These are phyloP conservation scores for Alternaria infectoria DNA, from an alignment of 2,329 filamentous ascomycete species.

Conservation along the genomic window DNA sequence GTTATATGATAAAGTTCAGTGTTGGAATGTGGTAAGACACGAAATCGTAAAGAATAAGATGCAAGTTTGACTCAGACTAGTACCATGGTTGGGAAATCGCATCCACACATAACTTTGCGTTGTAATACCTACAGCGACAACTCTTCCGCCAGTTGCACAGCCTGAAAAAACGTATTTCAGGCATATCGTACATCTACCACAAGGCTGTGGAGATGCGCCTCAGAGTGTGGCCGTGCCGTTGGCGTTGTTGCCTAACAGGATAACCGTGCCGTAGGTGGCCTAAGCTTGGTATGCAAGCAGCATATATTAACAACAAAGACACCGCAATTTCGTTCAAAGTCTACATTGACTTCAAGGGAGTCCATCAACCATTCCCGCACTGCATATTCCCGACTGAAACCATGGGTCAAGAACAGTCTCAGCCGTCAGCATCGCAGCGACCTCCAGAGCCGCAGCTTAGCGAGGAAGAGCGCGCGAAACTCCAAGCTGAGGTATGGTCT, in stretches of 20 bases:
- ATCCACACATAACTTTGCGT: background rate
- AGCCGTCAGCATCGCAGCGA: conserved; percentile 7
- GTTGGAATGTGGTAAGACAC: too few species aligned
- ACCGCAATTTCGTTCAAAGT: background rate
- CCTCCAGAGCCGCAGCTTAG: conserved; percentile 31
- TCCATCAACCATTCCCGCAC: background rate
- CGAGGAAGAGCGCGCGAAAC: conserved; percentile 28
- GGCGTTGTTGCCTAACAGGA: background rate
- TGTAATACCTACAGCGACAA: background rate
- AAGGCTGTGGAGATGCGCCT: background rate
- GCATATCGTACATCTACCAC: background rate
- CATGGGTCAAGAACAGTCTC: conserved; percentile 32
- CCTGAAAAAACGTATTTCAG: background rate
- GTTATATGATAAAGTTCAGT: too few species aligned
- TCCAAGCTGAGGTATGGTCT: conserved; percentile 30
- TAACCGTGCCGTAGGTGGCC: background rate
- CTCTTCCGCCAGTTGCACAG: background rate
- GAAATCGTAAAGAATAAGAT: too few species aligned
- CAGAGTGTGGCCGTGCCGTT: background rate
- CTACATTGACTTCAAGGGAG: background rate
- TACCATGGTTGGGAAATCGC: background rate
- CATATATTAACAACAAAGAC: background rate
- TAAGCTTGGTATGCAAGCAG: background rate
- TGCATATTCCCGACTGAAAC: too few species aligned
- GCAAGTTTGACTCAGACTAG: background rate